A percentile compares a stretch with the other conserved stretches of the same genome.
Evolutionary conservation across 805 yeast genomes (phyloP).

Genomic region (Myxozyma lipomycoides): DNA sequence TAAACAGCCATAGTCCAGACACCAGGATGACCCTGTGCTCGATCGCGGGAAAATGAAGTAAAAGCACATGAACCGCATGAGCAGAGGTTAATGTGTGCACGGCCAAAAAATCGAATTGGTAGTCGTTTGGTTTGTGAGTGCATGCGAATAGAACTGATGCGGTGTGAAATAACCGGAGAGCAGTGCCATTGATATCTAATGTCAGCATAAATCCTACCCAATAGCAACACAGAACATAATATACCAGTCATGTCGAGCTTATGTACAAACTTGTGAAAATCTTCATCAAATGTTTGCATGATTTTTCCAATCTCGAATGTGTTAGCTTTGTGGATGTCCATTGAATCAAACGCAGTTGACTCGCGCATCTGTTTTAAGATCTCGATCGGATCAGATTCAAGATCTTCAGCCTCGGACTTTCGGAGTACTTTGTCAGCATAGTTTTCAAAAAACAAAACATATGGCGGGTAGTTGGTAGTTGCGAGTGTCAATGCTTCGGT

Average conservation of each 20-base stretch:
- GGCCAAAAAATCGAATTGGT: constrained; percentile 32
- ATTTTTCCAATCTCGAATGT: constrained; percentile 7
- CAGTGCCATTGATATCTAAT: constrained; percentile 17
- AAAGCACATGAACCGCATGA: constrained; percentile 28
- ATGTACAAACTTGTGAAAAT: constrained; percentile 19
- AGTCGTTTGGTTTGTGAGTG: constrained; percentile 27
- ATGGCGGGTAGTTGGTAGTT: constrained; percentile 26
- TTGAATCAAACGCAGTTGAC: constrained; percentile 25
- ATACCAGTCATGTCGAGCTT: constrained; percentile 26
- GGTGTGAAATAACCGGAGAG: constrained; percentile 25
- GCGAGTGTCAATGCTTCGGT: constrained; percentile 35
- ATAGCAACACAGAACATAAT: too few species aligned
- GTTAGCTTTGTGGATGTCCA: constrained; percentile 4
- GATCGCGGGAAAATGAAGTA: constrained; percentile 14
- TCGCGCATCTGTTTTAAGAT: constrained; percentile 27
- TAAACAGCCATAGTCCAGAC: constrained; percentile 22
- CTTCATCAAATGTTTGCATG: constrained; percentile 17
- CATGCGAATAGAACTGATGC: constrained; percentile 29
- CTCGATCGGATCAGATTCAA: constrained; percentile 24
- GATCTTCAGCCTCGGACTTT: neutral
- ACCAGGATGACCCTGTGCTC: constrained; percentile 11
- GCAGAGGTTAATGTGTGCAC: constrained; percentile 34
- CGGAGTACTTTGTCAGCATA: constrained; percentile 2
- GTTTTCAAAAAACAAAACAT: constrained; percentile 2
- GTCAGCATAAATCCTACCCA: neutral